Percentiles rank a stretch among this genome's conserved stretches.
These are phyloP conservation scores for Colletotrichum tamarilloi DNA, from an alignment of 2,329 filamentous ascomycete species.

Conservation along the genomic window DNA sequence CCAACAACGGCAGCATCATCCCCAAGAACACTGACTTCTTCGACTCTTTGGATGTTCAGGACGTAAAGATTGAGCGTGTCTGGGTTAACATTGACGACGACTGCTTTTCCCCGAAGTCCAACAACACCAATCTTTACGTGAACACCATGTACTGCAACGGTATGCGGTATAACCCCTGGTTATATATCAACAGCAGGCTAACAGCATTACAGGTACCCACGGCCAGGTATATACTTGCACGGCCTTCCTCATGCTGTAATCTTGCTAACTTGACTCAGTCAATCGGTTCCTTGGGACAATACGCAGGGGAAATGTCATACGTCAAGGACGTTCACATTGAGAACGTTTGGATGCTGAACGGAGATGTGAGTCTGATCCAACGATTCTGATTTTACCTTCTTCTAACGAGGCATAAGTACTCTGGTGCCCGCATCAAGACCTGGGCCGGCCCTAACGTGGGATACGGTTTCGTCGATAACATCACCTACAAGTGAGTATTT, in stretches of 20 bases:
- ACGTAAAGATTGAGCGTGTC: constrained; percentile 60
- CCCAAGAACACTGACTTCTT: constrained; percentile 74
- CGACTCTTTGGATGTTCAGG: constrained; percentile 68
- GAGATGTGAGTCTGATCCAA: constrained; percentile 39
- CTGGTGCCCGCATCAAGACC: constrained; percentile 69
- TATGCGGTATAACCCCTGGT: constrained; percentile 41
- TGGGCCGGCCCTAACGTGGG: constrained; percentile 69
- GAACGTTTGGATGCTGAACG: constrained; percentile 66
- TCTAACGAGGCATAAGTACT: constrained; percentile 39
- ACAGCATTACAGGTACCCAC: constrained; percentile 43
- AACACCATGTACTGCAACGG: constrained; percentile 71
- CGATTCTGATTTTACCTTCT: no score
- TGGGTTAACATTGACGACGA: constrained; percentile 68
- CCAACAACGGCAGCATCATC: constrained; percentile 54
- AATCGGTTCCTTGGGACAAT: constrained; percentile 70
- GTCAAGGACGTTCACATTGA: constrained; percentile 69
- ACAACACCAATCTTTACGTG: constrained; percentile 67
- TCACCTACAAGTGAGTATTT: constrained; percentile 59
- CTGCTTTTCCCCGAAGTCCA: constrained; percentile 71
- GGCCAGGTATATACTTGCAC: neutral
- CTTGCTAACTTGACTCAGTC: constrained; percentile 44
- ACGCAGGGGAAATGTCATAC: constrained; percentile 63
- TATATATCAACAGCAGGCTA: neutral
- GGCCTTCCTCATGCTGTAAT: no score
- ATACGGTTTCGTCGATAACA: constrained; percentile 70